Evolutionary conservation across 371 early-diverging fungal genomes (phyloP).

Genomic region (Mucor plumbeus): DNA sequence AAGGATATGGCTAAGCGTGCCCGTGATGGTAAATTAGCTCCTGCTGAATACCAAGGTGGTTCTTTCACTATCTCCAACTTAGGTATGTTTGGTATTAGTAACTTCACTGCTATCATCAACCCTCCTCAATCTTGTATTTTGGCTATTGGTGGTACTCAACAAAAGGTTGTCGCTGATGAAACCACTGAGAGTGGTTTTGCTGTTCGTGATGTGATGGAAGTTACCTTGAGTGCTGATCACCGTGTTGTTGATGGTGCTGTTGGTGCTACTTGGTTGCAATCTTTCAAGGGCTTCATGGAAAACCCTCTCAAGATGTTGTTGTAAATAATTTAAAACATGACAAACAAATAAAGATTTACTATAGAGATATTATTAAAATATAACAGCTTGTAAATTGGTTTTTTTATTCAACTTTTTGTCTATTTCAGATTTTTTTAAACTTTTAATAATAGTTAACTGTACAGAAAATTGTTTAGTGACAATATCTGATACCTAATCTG

Average conservation of each 20-base stretch:
- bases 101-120: slow-evolving; percentile 98
- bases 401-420: background rate
- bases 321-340: slow-evolving; percentile 53
- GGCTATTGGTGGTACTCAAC: slow-evolving; percentile 87
- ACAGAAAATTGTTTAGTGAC: too few species aligned
- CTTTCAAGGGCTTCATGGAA: slow-evolving; percentile 94
- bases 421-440: too few species aligned
- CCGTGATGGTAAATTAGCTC: slow-evolving; percentile 87
- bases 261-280: slow-evolving; percentile 91
- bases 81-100: slow-evolving; percentile 95
- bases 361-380: background rate
- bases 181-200: slow-evolving; percentile 64
- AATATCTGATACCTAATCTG: too few species aligned
- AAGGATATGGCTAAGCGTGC: slow-evolving; percentile 90
- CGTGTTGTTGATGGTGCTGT: slow-evolving; percentile 97
- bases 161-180: slow-evolving; percentile 84
- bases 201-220: slow-evolving; percentile 78
- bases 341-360: background rate
- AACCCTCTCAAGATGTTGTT: slow-evolving; percentile 95
- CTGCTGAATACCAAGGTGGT: slow-evolving; percentile 96
- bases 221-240: slow-evolving; percentile 94
- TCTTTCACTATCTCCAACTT: slow-evolving; percentile 98
- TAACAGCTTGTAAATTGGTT: background rate
- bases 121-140: slow-evolving; percentile 96
- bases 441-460: too few species aligned